Evolutionary conservation across 306 rosid species (phyloP), one percentile per base, ranked within the genome.

Genomic region (Cucurbita moschata): DNA sequence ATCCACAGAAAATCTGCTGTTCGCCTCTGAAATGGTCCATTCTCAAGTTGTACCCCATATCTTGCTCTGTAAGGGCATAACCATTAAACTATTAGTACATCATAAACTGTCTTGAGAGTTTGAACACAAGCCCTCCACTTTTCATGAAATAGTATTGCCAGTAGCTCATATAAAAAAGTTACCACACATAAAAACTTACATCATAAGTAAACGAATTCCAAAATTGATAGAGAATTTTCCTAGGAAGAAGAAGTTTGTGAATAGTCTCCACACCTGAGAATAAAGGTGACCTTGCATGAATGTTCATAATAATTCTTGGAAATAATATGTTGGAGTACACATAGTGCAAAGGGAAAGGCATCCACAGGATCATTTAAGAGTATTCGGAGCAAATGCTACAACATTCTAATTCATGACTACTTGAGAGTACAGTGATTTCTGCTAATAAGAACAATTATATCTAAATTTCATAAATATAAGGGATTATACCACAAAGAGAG

Each of bases 1-100:
- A 91, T 94, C 99, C 99, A 94, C 83, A 94, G 84, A 81, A 89
- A 94, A 87, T 94, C 99, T 38, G 96, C 91, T 13, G 99, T 89
- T 64, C 91, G 80, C 66, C 97, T 83, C n/a, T 91, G 91, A 77
- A 94, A 94, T 51, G 91, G 88, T 66, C 91, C 96, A 59, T 84
- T 86, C 84, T 94, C 99, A 77, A 94, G 95, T 82, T 94, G 99
- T 52, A 94, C 97, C 16, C 99, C 99, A 78, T 94, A 94, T 78
- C 99, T 87, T 75, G 85, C 85, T 87, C 99, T 94, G 86, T 55
- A 69, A 23, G 49, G 71, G 77, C 73, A 77, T 19, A 51, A 67
- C 66, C 57, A 80, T 7, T 8, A 57, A 63, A 42, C 70, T 51
- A 65, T 69, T 66, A 76, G 39, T 46, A 52, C 55, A 59, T 71